Percentiles rank a stretch among this genome's conserved stretches.
phyloP scores from a whole-genome alignment of 2,329 filamentous ascomycete species.

The Neocatenulostroma microsporum region DNA sequence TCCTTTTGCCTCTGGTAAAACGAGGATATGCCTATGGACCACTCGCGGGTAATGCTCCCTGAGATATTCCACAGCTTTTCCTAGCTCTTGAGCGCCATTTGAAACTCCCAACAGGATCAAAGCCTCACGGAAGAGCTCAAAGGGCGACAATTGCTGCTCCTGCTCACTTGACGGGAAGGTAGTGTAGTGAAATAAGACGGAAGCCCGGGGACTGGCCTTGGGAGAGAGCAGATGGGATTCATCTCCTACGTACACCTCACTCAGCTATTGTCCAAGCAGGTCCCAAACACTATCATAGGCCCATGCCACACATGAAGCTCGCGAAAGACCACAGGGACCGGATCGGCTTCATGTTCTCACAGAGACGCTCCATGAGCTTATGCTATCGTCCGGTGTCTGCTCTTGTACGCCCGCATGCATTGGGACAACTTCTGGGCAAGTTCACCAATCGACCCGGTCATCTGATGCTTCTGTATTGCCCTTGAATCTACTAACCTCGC shows the following conservation, averaged over 20 bases:
- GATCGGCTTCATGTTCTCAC: too few relatives aligned
- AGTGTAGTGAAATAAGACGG: conserved; percentile 80
- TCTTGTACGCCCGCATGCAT: too few relatives aligned
- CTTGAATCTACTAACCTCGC: too few relatives aligned
- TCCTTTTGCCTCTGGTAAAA: conserved; percentile 12
- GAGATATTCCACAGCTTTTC: conserved; percentile 21
- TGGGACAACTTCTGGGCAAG: too few relatives aligned
- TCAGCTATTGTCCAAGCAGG: too few relatives aligned
- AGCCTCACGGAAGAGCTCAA: conserved; percentile 82
- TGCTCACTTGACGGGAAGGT: conserved; percentile 72
- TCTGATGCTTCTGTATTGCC: not conserved
- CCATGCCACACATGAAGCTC: too few relatives aligned
- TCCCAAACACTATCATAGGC: too few relatives aligned
- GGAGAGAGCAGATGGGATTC: conserved; percentile 68
- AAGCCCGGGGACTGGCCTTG: conserved; percentile 74
- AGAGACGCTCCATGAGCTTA: too few relatives aligned
- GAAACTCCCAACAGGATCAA: conserved; percentile 76
- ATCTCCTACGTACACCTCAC: too few relatives aligned
- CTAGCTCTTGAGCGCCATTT: conserved; percentile 56
- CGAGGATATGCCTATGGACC: conserved; percentile 25
- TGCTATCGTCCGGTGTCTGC: conserved; percentile 8
- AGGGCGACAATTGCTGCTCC: conserved; percentile 72
- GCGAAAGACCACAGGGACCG: too few relatives aligned
- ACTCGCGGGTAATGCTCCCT: conserved; percentile 27
- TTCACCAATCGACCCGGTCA: too few relatives aligned